Conservation (phyloP, 83 land plant species). For the Larix sibirica region DNA sequence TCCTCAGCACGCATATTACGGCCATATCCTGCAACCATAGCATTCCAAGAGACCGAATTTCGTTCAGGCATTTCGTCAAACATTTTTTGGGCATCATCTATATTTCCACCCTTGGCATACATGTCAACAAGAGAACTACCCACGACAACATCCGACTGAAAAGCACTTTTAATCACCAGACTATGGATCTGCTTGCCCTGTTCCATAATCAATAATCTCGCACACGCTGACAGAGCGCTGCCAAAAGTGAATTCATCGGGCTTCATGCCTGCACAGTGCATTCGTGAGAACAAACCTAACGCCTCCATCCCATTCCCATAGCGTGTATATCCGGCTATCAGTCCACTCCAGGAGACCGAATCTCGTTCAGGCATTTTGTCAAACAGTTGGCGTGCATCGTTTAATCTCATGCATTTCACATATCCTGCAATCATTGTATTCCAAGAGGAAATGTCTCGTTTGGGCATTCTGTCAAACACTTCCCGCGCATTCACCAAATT, state of each 20-base stretch:
- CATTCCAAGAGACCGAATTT: constrained; percentile 27
- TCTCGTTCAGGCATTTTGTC: constrained; percentile 11
- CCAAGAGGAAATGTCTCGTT: constrained; percentile 29
- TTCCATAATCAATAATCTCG: background rate
- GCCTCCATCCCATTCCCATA: constrained; percentile 4
- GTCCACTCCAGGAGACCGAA: background rate
- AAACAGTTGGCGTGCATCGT: background rate
- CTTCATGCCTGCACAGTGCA: constrained; percentile 6
- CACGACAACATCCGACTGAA: constrained; percentile 25
- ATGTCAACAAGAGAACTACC: constrained; percentile 17
- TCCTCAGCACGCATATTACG: constrained; percentile 19
- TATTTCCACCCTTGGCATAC: constrained; percentile 34
- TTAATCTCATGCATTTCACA: too few relatives aligned
- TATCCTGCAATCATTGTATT: constrained; percentile 30
- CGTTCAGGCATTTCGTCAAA: constrained; percentile 31
- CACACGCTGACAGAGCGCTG: constrained; percentile 4
- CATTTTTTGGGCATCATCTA: constrained; percentile 41
- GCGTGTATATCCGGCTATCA: constrained; percentile 2
- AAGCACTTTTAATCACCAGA: background rate
- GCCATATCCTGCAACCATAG: constrained; percentile 25
- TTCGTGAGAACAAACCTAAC: background rate
- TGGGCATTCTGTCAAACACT: constrained; percentile 40
- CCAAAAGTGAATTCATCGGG: constrained; percentile 13
- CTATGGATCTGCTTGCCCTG: constrained; percentile 13
- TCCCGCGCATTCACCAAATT: constrained; percentile 25